phyloP scores from a whole-genome alignment of 1,284 basidiomycete genomes.

The Boletus hoseneyae region DNA sequence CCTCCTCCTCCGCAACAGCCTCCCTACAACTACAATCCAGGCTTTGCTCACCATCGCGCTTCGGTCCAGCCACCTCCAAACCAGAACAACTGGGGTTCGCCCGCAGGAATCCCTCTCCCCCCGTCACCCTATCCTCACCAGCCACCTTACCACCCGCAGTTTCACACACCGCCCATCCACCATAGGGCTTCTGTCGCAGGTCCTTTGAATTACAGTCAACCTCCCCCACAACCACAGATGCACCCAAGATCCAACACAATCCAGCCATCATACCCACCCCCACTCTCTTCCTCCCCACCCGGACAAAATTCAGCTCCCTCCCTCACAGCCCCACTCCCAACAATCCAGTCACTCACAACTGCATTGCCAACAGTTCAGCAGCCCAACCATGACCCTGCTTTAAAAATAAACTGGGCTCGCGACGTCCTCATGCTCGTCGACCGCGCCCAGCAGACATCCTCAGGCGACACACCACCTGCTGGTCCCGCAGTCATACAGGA shows the following conservation, averaged over 20 bases:
- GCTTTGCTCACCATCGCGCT: slow-evolving; percentile 14
- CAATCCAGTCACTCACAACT: slow-evolving; percentile 49
- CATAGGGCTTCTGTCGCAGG: slow-evolving; percentile 22
- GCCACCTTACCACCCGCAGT: slow-evolving; percentile 17
- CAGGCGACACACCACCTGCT: slow-evolving; percentile 42
- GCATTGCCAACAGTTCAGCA: slow-evolving; percentile 48
- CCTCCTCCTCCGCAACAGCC: slow-evolving; percentile 19
- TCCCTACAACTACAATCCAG: slow-evolving; percentile 12
- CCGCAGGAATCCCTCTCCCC: slow-evolving; percentile 21
- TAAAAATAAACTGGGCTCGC: slow-evolving; percentile 71
- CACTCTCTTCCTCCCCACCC: slow-evolving; percentile 29
- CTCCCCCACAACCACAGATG: slow-evolving; percentile 21
- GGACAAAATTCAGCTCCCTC: slow-evolving; percentile 38
- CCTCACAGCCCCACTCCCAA: slow-evolving; percentile 64
- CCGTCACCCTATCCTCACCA: slow-evolving; percentile 25
- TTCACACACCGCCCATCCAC: slow-evolving; percentile 21
- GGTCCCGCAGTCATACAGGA: slow-evolving; percentile 61
- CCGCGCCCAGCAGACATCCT: slow-evolving; percentile 42
- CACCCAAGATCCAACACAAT: slow-evolving; percentile 17
- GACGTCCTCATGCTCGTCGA: slow-evolving; percentile 81
- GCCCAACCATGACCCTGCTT: slow-evolving; percentile 50
- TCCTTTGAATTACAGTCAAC: slow-evolving; percentile 14
- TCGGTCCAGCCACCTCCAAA: slow-evolving; percentile 20
- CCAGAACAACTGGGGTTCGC: slow-evolving; percentile 12
- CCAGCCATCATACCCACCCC: slow-evolving; percentile 27